Conservation (phyloP, 1,284 basidiomycete genomes). For the Ustilago nuda region DNA sequence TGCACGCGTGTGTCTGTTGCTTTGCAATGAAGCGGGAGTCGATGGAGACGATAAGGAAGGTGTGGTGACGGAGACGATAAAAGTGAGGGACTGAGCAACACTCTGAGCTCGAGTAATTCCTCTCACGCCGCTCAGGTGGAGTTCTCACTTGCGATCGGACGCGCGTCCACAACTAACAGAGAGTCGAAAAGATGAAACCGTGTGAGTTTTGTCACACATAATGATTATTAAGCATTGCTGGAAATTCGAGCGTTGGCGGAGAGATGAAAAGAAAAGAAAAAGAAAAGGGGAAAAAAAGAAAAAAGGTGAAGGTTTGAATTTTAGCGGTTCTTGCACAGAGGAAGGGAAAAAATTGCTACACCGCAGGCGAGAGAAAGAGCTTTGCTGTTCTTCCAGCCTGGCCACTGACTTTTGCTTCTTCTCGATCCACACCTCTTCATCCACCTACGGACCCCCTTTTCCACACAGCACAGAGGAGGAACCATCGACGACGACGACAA, state of each 20-base stretch:
- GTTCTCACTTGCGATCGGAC: conserved; percentile 44
- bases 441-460: not conserved
- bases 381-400: conserved; percentile 8
- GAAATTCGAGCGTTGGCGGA: conserved; percentile 14
- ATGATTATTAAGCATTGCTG: conserved; percentile 24
- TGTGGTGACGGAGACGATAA: not conserved
- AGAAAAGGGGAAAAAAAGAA: conserved; percentile 5
- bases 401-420: conserved; percentile 1
- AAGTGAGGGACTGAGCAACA: conserved; percentile 18
- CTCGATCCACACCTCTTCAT: conserved; percentile 1
- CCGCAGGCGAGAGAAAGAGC: conserved; percentile 1
- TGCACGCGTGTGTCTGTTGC: no score
- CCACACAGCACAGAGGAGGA: conserved; percentile 3
- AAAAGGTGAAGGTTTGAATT: conserved; percentile 15
- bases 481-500: not conserved
- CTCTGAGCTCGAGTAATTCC: conserved; percentile 4
- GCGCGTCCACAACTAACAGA: conserved; percentile 34
- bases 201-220: conserved; percentile 13
- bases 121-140: conserved; percentile 20
- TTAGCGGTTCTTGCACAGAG: conserved; percentile 1
- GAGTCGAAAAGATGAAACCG: conserved; percentile 10
- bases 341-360: conserved; percentile 21
- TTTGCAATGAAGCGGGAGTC: not conserved
- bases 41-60: not conserved
- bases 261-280: conserved; percentile 13